Evolutionary conservation across 2,329 filamentous ascomycete species (phyloP).

Genomic region (Penicillium sp.): DNA sequence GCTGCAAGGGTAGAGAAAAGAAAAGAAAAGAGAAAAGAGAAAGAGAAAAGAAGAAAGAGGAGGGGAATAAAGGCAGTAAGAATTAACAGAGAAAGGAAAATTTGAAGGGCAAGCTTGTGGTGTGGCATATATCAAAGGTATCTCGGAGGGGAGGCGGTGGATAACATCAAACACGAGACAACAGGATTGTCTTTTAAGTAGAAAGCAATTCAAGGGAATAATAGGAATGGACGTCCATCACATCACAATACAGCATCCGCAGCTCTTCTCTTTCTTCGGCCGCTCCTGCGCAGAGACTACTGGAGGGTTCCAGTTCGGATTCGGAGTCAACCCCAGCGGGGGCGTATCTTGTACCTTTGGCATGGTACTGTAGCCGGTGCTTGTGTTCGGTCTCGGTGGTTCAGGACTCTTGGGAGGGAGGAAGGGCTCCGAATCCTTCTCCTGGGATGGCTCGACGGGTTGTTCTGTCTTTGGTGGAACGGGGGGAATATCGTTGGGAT

Average conservation of each 20-base stretch:
- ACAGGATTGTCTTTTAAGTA: too few species aligned
- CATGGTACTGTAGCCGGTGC: conserved; percentile 56
- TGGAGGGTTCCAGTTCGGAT: conserved; percentile 46
- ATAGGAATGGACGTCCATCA: conserved; percentile 47
- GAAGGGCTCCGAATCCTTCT: conserved; percentile 16
- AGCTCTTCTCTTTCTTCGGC: conserved; percentile 56
- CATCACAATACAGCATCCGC: conserved; percentile 77
- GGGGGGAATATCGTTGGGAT: conserved; percentile 38
- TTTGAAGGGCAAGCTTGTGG: conserved; percentile 14
- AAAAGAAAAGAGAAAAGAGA: conserved; percentile 1
- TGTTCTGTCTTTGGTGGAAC: conserved; percentile 21
- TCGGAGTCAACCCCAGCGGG: conserved; percentile 39
- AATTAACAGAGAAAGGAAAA: conserved; percentile 13
- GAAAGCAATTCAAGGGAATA: too few species aligned
- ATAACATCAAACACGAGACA: conserved; percentile 19
- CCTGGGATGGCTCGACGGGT: conserved; percentile 6
- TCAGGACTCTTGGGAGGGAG: conserved; percentile 38
- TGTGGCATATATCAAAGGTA: conserved; percentile 20
- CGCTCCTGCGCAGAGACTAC: conserved; percentile 60
- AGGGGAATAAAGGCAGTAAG: conserved; percentile 3
- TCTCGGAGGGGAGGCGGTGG: conserved; percentile 12
- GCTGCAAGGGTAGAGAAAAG: not conserved
- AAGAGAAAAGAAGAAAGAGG: not conserved
- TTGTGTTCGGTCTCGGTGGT: conserved; percentile 43
- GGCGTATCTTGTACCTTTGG: conserved; percentile 50